Base-by-base conservation (phyloP, 352 stramenopile genomes). In the Globisporangium paroecandrum region DNA sequence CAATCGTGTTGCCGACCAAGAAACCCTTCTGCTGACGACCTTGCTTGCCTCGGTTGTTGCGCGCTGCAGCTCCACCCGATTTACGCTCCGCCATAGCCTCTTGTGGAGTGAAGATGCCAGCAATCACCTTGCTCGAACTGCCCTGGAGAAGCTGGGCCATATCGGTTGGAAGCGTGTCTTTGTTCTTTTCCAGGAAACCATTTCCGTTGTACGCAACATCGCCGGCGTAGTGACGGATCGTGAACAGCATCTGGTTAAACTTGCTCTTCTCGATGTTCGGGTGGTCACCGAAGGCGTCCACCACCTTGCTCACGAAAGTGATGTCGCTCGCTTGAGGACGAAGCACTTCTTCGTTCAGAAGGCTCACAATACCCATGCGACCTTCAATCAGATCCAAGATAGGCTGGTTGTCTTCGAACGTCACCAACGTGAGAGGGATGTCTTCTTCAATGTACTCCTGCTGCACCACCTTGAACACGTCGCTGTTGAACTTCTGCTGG, bases 311-410 rank as follows among this genome's bases (percentile, higher is more conserved):
- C 63, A 96, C 82, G 29, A 97, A 96, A 25, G 82, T 90, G 24
- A 36, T 78, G 72, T 97, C 89, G 4, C 75, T 93, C 18, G 88
- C 91, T 64, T 93, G 81, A 5, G 93, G 91, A 24, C 90, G 81
- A 8, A 97, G 87, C 57, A 97, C 97, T 74, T 98, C 94, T 76
- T 99, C 96, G 71, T 99, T 97, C 34, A 99, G 77, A 59, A 99
- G 74, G 34, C 80, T 84, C 24, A 98, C 79, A 65, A 99, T 96
- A 25, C 94, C 94, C 69, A 87, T 89, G 38, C 77, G 87, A 32
- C 83, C 82, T 70, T 97, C 91, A 58, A 98, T 90, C 29, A 98
- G 66, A 64, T 98, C 90, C 47, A 98, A 67, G 59, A 95, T 96
- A 6, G 84, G 79, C 73, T 97, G 87, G 73, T 98, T 98, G 74